phyloP scores from a whole-genome alignment of 495 filamentous ascomycete species.

The Penicillium tannophilum region DNA sequence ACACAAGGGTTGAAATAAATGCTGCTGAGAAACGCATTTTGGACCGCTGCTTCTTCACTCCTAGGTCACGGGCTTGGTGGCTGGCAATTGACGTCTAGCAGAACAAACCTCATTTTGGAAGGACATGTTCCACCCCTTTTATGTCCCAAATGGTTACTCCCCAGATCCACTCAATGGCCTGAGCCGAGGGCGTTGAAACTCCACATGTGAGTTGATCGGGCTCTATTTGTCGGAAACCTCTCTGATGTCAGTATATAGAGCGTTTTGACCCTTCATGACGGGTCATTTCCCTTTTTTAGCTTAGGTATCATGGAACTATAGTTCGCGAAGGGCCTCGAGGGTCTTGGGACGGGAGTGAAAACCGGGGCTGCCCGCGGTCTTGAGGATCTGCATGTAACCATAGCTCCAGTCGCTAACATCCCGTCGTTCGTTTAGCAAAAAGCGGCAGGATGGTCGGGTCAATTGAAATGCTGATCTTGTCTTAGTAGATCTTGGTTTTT shows the following conservation, averaged over 20 bases:
- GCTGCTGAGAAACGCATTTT: slow-evolving; percentile 36
- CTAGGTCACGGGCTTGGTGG: background rate
- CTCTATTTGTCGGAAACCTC: slow-evolving; percentile 1
- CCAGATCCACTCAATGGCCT: slow-evolving; percentile 13
- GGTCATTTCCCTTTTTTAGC: slow-evolving; percentile 25
- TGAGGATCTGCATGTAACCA: slow-evolving; percentile 11
- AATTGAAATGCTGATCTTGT: slow-evolving; percentile 9
- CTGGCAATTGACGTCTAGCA: background rate
- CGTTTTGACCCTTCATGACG: slow-evolving; percentile 13
- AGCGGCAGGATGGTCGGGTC: background rate
- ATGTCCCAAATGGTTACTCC: slow-evolving; percentile 17
- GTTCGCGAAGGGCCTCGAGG: slow-evolving; percentile 10
- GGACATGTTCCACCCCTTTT: slow-evolving; percentile 18
- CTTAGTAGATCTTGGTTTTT: background rate
- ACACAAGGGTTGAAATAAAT: slow-evolving; percentile 33
- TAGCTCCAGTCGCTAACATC: background rate
- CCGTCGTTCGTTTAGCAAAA: slow-evolving; percentile 5
- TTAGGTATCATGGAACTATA: background rate
- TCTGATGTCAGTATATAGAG: slow-evolving; percentile 20
- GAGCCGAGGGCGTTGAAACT: slow-evolving; percentile 25
- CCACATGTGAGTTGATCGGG: slow-evolving; percentile 31
- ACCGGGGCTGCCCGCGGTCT: background rate
- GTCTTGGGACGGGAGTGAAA: slow-evolving; percentile 14
- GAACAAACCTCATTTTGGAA: background rate
- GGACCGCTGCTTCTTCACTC: slow-evolving; percentile 7